Base-by-base conservation (phyloP, 352 stramenopile genomes). In the Detonula confervacea region DNA sequence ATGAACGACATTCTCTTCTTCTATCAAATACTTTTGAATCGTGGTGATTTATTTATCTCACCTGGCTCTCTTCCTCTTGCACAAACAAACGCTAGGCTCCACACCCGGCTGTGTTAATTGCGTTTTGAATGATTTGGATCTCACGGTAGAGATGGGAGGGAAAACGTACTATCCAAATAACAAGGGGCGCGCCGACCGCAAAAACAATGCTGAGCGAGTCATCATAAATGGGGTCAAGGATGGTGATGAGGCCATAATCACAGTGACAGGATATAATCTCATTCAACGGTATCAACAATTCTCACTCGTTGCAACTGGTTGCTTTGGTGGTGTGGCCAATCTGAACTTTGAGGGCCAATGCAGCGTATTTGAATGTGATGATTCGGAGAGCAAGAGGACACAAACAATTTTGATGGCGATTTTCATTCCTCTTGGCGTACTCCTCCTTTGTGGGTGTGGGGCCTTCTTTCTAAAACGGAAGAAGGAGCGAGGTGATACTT, bases 321-420 rank as follows among this genome's bases (percentile, higher is more conserved):
- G 72, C 33, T 80, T 80, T 64, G 71, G 71, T 68, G 77, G 71
- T 29, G 62, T 84, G 6, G 46, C 27, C 1, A 81, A 84, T 57
- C 51, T 75, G 27, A 29, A 75, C 6, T 66, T 66, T 61, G 12
- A 51, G 7, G 1, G 60, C 18, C 14, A 70, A 9, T 71, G 64
- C 12, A 79, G 62, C 47, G 68, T 57, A 14, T 80, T 83, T 70
- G 68, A 83, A 24, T 79, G 54, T n/a, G 68, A 83, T 30, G 54
- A 73, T 22, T 83, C 75, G 0, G 33, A 55, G 33, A 44, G 8
- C 29, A 27, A 64, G 46, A 18, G 56, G 49, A 70, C 14, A 33
- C n/a, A 18, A 51, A 75, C 20, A 27, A 65, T 83, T n/a, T 61
- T 74, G 11, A 59, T 71, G 33, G 49, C 30, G 14, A 64, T 76